Percentiles rank a stretch among this genome's conserved stretches.
Evolutionary conservation across 139 green algal genomes (phyloP).

Genomic region (Chlorella sorokiniana): DNA sequence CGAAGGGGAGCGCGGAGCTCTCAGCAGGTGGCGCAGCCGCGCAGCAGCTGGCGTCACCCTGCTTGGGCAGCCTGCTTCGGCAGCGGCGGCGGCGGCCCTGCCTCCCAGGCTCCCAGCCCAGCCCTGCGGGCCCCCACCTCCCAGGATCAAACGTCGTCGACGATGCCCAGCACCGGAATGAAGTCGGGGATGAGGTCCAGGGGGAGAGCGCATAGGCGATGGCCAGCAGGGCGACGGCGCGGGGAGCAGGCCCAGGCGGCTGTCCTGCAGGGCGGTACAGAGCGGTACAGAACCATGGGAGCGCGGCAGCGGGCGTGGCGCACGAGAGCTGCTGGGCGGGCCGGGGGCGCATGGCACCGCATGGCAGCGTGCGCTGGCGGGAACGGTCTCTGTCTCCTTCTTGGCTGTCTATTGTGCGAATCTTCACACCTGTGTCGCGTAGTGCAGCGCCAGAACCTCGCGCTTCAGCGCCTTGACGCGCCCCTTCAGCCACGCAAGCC

Average conservation of each 20-base stretch:
- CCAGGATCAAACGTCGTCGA: conserved; percentile 70
- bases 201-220: conserved; percentile 50
- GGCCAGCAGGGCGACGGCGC: neutral
- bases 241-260: neutral
- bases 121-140: too few relatives aligned
- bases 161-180: conserved; percentile 53
- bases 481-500: conserved; percentile 14
- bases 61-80: neutral
- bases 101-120: too few relatives aligned
- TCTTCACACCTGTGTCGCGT: conserved; percentile 27
- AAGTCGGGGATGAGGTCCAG: conserved; percentile 71
- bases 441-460: conserved; percentile 43
- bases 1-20: neutral
- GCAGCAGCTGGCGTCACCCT: neutral
- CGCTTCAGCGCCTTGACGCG: conserved; percentile 47
- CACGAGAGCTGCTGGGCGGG: neutral
- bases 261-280: neutral
- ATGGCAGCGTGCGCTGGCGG: too few relatives aligned
- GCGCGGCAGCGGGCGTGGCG: conserved; percentile 11
- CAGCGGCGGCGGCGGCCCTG: neutral
- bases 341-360: neutral
- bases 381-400: too few relatives aligned
- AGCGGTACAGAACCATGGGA: neutral
- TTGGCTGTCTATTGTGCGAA: neutral
- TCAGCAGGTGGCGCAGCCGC: too few relatives aligned